phyloP scores from a whole-genome alignment of 169 alveolate species.

The Babesia sp. region DNA sequence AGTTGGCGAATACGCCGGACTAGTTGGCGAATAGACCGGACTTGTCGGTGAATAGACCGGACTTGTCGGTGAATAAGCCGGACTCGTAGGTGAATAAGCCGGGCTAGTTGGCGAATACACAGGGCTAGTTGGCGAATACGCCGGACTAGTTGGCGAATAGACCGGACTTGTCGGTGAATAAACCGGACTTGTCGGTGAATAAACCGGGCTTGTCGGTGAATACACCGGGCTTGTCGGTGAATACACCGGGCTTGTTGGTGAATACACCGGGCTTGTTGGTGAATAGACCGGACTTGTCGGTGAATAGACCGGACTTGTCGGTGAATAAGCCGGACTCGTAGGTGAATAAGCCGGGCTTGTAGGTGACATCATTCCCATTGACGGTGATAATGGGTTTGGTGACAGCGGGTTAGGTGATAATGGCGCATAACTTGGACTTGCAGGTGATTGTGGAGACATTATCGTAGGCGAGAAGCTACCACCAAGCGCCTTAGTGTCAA shows the following conservation, averaged over 20 bases:
- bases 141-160: slow-evolving; percentile 83
- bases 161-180: slow-evolving; percentile 78
- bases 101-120: slow-evolving; percentile 85
- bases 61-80: slow-evolving; percentile 82
- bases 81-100: slow-evolving; percentile 82
- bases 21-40: slow-evolving; percentile 75
- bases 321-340: slow-evolving; percentile 76
- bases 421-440: slow-evolving; percentile 74
- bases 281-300: slow-evolving; percentile 82
- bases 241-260: slow-evolving; percentile 76
- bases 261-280: slow-evolving; percentile 59
- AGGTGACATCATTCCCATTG: slow-evolving; percentile 72
- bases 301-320: slow-evolving; percentile 71
- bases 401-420: slow-evolving; percentile 66
- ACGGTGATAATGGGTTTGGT: slow-evolving; percentile 65
- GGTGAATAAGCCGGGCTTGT: slow-evolving; percentile 61
- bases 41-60: slow-evolving; percentile 77
- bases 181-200: slow-evolving; percentile 90
- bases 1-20: slow-evolving; percentile 85
- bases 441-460: slow-evolving; percentile 85
- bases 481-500: slow-evolving; percentile 81
- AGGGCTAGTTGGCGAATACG: slow-evolving; percentile 88
- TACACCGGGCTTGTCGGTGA: slow-evolving; percentile 80
- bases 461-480: slow-evolving; percentile 88
- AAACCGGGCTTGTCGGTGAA: slow-evolving; percentile 87